Percentiles rank a stretch among this genome's conserved stretches.
phyloP scores from a whole-genome alignment of 2,329 filamentous ascomycete genomes.

The Graphilbum sp. region DNA sequence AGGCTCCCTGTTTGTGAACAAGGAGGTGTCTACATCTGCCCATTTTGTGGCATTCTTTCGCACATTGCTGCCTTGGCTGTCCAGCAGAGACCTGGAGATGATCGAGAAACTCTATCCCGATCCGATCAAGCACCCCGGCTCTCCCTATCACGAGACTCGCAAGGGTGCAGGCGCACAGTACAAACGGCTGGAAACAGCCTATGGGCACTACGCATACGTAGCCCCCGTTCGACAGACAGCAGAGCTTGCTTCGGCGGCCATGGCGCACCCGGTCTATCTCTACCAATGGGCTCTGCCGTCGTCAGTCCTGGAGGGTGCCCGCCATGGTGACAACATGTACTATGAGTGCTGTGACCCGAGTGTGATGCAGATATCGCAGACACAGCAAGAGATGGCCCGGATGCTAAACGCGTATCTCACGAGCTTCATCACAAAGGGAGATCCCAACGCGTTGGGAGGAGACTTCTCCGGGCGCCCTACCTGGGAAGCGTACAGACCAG shows the following conservation, averaged over 20 bases:
- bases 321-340: conserved; percentile 29
- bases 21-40: conserved; percentile 15
- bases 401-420: conserved; percentile 29
- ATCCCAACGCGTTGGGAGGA: conserved; percentile 9
- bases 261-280: conserved; percentile 29
- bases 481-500: conserved; percentile 1
- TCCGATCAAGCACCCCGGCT: conserved; percentile 15
- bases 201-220: conserved; percentile 37
- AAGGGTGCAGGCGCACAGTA: conserved; percentile 22
- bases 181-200: conserved; percentile 35
- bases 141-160: conserved; percentile 22
- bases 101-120: conserved; percentile 24
- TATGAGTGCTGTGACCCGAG: conserved; percentile 26
- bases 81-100: conserved; percentile 16
- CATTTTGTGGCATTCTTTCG: conserved; percentile 23
- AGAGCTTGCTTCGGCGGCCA: conserved; percentile 6
- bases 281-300: conserved; percentile 37
- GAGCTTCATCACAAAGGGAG: conserved; percentile 28
- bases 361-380: conserved; percentile 17
- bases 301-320: conserved; percentile 25
- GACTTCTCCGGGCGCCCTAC: not conserved
- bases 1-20: conserved; percentile 24
- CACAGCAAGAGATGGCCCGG: conserved; percentile 24
- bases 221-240: conserved; percentile 33
- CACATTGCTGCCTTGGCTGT: conserved; percentile 21